Conservation (phyloP, 164 flowering plant genomes). For the Liriodendron chinense region DNA sequence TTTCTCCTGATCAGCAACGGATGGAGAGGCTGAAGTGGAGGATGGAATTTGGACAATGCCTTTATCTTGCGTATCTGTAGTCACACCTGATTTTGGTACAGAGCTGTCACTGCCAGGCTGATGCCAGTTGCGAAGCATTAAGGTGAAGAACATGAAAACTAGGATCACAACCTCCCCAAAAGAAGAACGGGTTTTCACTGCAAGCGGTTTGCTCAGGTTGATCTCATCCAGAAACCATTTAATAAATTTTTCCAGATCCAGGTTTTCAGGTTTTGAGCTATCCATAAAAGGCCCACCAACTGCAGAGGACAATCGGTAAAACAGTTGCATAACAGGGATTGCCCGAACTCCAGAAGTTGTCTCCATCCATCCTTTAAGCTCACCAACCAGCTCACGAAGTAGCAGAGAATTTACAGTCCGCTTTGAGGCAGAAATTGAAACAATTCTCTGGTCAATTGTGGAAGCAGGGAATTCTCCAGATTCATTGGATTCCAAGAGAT, state of each 20-base stretch:
- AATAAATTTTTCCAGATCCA: slow-evolving; percentile 76
- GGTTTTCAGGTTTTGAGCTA: slow-evolving; percentile 65
- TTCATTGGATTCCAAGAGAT: slow-evolving; percentile 73
- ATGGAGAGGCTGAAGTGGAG: slow-evolving; percentile 32
- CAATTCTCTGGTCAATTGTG: slow-evolving; percentile 54
- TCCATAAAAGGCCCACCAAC: slow-evolving; percentile 95
- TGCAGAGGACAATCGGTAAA: slow-evolving; percentile 89
- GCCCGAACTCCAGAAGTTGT: slow-evolving; percentile 83
- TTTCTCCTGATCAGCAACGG: slow-evolving; percentile 63
- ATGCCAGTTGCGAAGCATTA: slow-evolving; percentile 98
- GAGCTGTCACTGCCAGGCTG: slow-evolving; percentile 86
- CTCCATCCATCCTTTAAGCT: slow-evolving; percentile 91
- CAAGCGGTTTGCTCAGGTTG: slow-evolving; percentile 61
- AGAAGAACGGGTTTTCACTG: slow-evolving; percentile 61
- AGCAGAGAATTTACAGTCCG: slow-evolving; percentile 85
- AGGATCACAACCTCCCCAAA: slow-evolving; percentile 92
- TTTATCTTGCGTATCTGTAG: slow-evolving; percentile 60
- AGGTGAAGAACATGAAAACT: slow-evolving; percentile 94
- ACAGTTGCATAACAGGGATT: slow-evolving; percentile 90
- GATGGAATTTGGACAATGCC: slow-evolving; percentile 28
- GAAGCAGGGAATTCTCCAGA: slow-evolving; percentile 69
- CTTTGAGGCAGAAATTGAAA: slow-evolving; percentile 92
- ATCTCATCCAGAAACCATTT: slow-evolving; percentile 94
- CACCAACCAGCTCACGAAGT: slow-evolving; percentile 78
- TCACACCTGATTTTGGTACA: slow-evolving; percentile 45